A percentile compares a stretch with the other conserved stretches of the same genome.
Conservation (phyloP, 495 filamentous ascomycete genomes). For the Letharia columbiana region DNA sequence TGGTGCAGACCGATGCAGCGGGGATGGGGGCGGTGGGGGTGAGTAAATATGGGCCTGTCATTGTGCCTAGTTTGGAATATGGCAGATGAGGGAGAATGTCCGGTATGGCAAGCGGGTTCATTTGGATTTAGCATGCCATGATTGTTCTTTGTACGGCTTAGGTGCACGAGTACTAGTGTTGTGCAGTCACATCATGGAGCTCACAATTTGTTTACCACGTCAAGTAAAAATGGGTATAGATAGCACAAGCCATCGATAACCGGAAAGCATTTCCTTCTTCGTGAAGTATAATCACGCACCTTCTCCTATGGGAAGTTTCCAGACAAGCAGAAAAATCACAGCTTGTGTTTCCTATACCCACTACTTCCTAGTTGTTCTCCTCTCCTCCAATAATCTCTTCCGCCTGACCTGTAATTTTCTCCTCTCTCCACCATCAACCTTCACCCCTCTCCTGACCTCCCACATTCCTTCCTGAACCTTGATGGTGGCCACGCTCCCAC, state of each 20-base stretch:
- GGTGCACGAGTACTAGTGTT: background rate
- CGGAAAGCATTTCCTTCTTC: background rate
- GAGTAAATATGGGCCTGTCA: slow-evolving; percentile 94
- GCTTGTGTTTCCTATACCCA: background rate
- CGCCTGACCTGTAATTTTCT: slow-evolving; percentile 73
- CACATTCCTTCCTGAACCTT: slow-evolving; percentile 76
- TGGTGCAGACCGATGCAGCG: slow-evolving; percentile 77
- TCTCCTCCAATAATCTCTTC: slow-evolving; percentile 50
- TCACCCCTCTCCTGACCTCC: slow-evolving; percentile 73
- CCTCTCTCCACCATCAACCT: slow-evolving; percentile 95
- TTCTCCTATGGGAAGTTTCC: background rate
- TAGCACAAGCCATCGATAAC: background rate
- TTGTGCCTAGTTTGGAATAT: slow-evolving; percentile 86
- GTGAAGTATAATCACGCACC: background rate
- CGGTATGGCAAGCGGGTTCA: background rate
- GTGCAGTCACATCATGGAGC: background rate
- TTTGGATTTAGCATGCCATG: slow-evolving; percentile 11
- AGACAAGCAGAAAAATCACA: background rate
- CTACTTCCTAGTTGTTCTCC: slow-evolving; percentile 27
- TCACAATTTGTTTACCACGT: background rate
- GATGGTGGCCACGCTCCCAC: slow-evolving; percentile 53
- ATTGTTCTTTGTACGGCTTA: background rate
- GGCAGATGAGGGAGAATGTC: slow-evolving; percentile 40
- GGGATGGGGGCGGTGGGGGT: slow-evolving; percentile 56
- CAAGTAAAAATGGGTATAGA: background rate